Percentiles rank a stretch among this genome's conserved stretches.
Conservation (phyloP, 805 yeast species). For the Blastobotrys mokoenaii region DNA sequence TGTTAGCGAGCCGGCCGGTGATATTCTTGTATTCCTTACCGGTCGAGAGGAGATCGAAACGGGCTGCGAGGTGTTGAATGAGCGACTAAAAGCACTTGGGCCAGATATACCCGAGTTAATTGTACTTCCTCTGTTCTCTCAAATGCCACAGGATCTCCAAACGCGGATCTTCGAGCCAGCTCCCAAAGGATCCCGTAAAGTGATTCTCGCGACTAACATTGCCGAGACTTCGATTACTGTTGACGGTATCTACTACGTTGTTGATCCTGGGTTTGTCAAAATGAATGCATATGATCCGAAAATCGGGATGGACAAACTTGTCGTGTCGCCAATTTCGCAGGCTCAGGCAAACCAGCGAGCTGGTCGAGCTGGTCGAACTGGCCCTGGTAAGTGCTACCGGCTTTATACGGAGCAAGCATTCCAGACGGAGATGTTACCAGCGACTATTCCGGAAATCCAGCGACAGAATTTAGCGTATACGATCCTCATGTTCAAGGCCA, state of each 20-base stretch:
- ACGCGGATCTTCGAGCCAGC: conserved; percentile 78
- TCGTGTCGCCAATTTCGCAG: conserved; percentile 80
- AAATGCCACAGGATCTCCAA: conserved; percentile 80
- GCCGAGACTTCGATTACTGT: conserved; percentile 96
- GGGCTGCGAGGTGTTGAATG: conserved; percentile 63
- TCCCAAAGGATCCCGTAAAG: conserved; percentile 69
- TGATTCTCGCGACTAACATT: conserved; percentile 89
- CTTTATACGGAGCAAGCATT: conserved; percentile 80
- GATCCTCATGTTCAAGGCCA: conserved; percentile 63
- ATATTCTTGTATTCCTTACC: conserved; percentile 81
- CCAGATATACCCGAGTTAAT: conserved; percentile 49
- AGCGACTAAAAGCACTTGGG: conserved; percentile 60
- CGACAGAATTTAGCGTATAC: conserved; percentile 74
- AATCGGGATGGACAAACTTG: conserved; percentile 80
- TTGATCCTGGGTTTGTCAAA: conserved; percentile 92
- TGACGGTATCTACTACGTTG: conserved; percentile 89
- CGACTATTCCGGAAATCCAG: conserved; percentile 88
- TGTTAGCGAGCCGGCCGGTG: conserved; percentile 52
- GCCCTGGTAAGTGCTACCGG: conserved; percentile 92
- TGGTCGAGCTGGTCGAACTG: conserved; percentile 97
- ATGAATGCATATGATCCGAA: conserved; percentile 83
- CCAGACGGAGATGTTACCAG: conserved; percentile 63
- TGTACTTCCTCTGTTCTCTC: conserved; percentile 85
- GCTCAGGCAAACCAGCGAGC: conserved; percentile 97
- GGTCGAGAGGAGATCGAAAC: conserved; percentile 96